phyloP scores from a whole-genome alignment of 345 rosid genomes.

The Salix purpurea region DNA sequence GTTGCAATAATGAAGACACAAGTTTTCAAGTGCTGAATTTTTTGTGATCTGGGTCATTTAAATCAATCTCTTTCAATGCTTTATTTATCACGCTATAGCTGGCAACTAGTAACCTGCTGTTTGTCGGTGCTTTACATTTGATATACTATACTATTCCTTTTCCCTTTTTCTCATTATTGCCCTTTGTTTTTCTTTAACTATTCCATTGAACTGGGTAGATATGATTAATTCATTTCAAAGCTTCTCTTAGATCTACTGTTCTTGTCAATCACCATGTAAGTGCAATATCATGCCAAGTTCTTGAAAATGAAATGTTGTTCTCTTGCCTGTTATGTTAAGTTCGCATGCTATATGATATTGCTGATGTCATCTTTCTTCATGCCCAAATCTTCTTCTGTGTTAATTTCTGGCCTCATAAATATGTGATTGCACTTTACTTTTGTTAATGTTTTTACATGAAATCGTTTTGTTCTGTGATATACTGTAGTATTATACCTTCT shows the following conservation, averaged over 20 bases:
- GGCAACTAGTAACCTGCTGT: not conserved
- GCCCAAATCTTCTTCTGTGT: not conserved
- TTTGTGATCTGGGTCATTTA: not conserved
- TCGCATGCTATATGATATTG: not conserved
- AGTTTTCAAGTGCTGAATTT: not conserved
- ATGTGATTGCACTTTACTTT: not conserved
- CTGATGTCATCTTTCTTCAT: not conserved
- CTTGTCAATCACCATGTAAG: not conserved
- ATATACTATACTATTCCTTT: too few species aligned
- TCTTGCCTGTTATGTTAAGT: not conserved
- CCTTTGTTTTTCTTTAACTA: not conserved
- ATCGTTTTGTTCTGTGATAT: not conserved
- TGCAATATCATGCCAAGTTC: not conserved
- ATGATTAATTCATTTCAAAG: not conserved
- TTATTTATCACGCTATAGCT: not conserved
- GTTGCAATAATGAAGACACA: not conserved
- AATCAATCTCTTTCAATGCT: not conserved
- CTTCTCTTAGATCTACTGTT: not conserved
- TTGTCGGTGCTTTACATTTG: constrained; percentile 1
- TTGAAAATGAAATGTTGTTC: not conserved
- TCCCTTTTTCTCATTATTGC: not conserved
- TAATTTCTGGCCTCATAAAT: not conserved
- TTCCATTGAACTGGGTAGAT: not conserved
- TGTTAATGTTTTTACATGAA: not conserved
- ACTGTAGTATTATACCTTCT: not conserved